phyloP scores from a whole-genome alignment of 2,329 filamentous ascomycete genomes.

The Aaosphaeria arxii region DNA sequence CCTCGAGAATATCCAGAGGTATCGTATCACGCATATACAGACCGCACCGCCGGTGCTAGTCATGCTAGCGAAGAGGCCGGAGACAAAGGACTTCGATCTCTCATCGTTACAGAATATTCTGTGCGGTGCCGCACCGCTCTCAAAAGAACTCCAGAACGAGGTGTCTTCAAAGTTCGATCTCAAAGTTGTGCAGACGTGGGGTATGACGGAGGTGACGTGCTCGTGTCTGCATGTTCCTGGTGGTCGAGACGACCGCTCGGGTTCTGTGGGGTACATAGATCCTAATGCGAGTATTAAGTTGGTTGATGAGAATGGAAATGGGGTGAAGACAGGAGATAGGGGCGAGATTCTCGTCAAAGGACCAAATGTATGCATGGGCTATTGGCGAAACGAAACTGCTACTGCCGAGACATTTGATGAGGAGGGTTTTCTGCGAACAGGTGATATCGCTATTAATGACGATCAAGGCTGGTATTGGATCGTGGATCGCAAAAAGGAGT shows the following conservation, averaged over 20 bases:
- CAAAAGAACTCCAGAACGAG: constrained; percentile 82
- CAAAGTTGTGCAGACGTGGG: constrained; percentile 46
- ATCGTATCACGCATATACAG: constrained; percentile 69
- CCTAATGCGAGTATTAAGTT: constrained; percentile 37
- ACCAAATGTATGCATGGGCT: constrained; percentile 39
- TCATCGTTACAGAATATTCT: constrained; percentile 22
- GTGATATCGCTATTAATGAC: constrained; percentile 25
- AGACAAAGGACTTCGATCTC: constrained; percentile 72
- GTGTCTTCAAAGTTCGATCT: constrained; percentile 71
- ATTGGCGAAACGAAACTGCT: constrained; percentile 38
- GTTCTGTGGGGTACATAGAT: constrained; percentile 35
- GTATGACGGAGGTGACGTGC: constrained; percentile 39
- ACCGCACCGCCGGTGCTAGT: constrained; percentile 80
- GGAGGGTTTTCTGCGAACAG: constrained; percentile 37
- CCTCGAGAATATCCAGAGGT: constrained; percentile 67
- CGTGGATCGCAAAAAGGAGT: constrained; percentile 40
- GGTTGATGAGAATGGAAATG: constrained; percentile 39
- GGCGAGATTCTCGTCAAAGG: constrained; percentile 39
- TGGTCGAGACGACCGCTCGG: constrained; percentile 30
- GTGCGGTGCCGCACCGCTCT: constrained; percentile 65
- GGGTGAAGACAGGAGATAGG: constrained; percentile 31
- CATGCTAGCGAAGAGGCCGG: constrained; percentile 72
- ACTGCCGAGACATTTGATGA: constrained; percentile 31
- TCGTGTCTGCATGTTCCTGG: constrained; percentile 35
- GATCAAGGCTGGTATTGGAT: constrained; percentile 33